Conservation (phyloP, 768 basidiomycete genomes). For the Suillus decipiens region DNA sequence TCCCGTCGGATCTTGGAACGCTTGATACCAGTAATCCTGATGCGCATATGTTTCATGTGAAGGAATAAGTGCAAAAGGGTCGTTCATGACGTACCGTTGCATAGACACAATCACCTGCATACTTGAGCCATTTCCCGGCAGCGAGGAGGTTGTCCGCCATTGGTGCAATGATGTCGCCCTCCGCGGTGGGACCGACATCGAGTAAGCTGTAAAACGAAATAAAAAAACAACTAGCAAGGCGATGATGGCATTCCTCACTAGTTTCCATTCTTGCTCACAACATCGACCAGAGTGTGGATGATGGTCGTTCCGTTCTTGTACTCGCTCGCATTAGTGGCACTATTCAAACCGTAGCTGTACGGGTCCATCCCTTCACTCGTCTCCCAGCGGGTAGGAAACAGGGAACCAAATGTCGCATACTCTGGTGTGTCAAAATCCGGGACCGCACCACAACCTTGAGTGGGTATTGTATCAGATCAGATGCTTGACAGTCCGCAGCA, state of each 20-base stretch:
- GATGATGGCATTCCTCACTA: constrained; percentile 38
- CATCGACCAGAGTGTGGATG: constrained; percentile 53
- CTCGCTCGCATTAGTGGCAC: constrained; percentile 39
- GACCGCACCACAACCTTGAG: constrained; percentile 46
- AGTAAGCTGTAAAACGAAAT: constrained; percentile 38
- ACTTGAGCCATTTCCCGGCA: constrained; percentile 54
- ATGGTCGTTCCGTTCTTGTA: constrained; percentile 54
- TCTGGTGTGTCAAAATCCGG: constrained; percentile 61
- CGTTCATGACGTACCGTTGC: constrained; percentile 42
- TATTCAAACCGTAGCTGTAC: constrained; percentile 49
- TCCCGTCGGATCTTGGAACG: constrained; percentile 38
- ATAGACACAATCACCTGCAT: constrained; percentile 53
- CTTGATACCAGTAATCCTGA: constrained; percentile 52
- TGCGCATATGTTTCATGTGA: neutral
- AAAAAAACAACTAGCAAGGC: neutral
- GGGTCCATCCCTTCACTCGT: constrained; percentile 62
- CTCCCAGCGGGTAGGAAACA: constrained; percentile 55
- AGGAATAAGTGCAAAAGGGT: neutral
- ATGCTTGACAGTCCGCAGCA: neutral
- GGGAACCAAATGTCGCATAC: constrained; percentile 47
- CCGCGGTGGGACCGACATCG: constrained; percentile 56
- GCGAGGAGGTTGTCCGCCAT: constrained; percentile 49
- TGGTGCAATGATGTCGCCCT: constrained; percentile 52
- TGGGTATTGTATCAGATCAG: neutral
- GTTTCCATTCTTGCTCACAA: constrained; percentile 65